These are phyloP conservation scores for Sugiyamaella marilandica DNA, from an alignment of 805 yeast genomes.

Conservation along the genomic window DNA sequence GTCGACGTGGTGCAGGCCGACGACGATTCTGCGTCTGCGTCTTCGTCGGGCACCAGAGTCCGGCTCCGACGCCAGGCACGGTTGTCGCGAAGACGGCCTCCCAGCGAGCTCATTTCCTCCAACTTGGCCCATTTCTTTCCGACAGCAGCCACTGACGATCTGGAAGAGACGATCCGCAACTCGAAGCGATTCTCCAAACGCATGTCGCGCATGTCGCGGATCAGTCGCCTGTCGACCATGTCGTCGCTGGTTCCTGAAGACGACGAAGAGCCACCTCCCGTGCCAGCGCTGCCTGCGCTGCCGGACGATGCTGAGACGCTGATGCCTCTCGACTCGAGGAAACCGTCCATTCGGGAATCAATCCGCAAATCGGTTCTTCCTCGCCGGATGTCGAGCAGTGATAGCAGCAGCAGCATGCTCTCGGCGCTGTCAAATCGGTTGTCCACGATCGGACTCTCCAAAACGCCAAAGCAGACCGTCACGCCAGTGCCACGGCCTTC, in stretches of 20 bases:
- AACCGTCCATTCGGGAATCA: constrained; percentile 5
- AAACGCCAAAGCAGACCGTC: background rate
- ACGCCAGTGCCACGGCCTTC: background rate
- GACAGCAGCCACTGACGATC: constrained; percentile 60
- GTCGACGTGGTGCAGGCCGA: background rate
- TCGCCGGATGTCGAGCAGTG: background rate
- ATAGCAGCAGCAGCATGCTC: background rate
- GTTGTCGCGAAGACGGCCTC: constrained; percentile 75
- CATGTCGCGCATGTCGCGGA: constrained; percentile 42
- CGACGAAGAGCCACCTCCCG: constrained; percentile 22
- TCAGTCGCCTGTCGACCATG: constrained; percentile 28
- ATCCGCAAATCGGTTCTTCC: constrained; percentile 9
- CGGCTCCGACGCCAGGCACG: constrained; percentile 11
- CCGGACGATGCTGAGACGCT: constrained; percentile 1
- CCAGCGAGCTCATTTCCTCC: constrained; percentile 84
- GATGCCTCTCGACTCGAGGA: background rate
- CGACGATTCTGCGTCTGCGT: background rate
- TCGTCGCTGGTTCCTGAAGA: constrained; percentile 25
- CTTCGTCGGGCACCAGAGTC: constrained; percentile 1
- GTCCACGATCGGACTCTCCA: constrained; percentile 3
- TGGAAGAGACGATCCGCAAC: constrained; percentile 76
- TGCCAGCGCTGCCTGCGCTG: constrained; percentile 15
- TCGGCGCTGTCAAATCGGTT: constrained; percentile 5
- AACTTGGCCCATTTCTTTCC: constrained; percentile 92
- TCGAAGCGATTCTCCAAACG: constrained; percentile 76